Percentiles rank a stretch among this genome's conserved stretches.
phyloP scores from a whole-genome alignment of 2,329 filamentous ascomycete genomes.

The Paecilomyces sp. region DNA sequence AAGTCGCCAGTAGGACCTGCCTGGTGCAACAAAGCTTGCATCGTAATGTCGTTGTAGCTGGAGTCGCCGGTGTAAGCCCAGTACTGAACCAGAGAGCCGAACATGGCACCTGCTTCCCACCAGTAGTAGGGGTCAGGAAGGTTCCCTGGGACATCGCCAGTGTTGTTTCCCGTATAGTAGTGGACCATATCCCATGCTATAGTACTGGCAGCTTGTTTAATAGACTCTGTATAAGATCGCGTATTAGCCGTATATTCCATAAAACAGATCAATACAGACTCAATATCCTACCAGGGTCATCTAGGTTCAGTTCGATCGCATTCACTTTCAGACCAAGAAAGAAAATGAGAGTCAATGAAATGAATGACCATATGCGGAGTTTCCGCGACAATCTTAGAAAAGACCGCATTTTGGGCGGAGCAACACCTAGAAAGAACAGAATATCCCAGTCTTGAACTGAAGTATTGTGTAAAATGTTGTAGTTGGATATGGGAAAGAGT shows the following conservation, averaged over 20 bases:
- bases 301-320: not conserved
- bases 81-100: slow-evolving; percentile 22
- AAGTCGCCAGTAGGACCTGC: slow-evolving; percentile 61
- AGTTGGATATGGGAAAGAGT: not conserved
- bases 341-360: not conserved
- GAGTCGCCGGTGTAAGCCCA: slow-evolving; percentile 24
- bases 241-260: too few species aligned
- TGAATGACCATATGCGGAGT: not conserved
- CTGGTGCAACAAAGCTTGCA: slow-evolving; percentile 59
- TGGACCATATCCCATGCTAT: slow-evolving; percentile 30
- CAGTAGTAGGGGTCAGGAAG: slow-evolving; percentile 36
- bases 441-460: not conserved
- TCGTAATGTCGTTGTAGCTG: slow-evolving; percentile 30
- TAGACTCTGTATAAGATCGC: not conserved
- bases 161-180: slow-evolving; percentile 38
- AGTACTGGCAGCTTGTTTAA: slow-evolving; percentile 1
- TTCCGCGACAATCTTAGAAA: not conserved
- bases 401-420: not conserved
- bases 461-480: not conserved
- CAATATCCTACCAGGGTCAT: not conserved
- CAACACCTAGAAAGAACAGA: not conserved
- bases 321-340: not conserved
- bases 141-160: slow-evolving; percentile 40
- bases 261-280: too few species aligned
- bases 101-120: slow-evolving; percentile 27